Percentiles rank a stretch among this genome's conserved stretches.
phyloP scores from a whole-genome alignment of 345 rosid genomes.

The Orychophragmus violaceus region DNA sequence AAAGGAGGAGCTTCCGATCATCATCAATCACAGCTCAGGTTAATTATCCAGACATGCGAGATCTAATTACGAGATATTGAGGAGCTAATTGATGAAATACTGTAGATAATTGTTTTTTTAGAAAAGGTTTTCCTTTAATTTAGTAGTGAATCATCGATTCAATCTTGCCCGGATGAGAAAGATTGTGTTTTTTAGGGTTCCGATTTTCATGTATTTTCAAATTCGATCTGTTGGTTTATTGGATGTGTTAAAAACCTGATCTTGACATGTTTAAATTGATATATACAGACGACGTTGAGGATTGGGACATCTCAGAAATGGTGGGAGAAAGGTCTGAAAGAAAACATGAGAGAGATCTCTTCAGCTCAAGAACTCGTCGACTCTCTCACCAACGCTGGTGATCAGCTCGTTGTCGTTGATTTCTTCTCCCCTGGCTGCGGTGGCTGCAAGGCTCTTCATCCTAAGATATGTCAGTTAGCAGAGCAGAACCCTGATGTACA shows the following conservation, averaged over 20 bases:
- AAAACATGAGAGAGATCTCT: conserved; percentile 75
- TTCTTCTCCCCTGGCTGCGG: conserved; percentile 99
- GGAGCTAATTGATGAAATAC: background rate
- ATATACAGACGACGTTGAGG: conserved; percentile 38
- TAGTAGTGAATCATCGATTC: background rate
- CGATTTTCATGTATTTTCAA: background rate
- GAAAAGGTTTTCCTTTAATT: background rate
- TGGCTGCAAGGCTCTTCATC: conserved; percentile 95
- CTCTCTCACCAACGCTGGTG: conserved; percentile 61
- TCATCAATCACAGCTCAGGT: conserved; percentile 57
- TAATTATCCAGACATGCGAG: background rate
- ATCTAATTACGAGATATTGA: background rate
- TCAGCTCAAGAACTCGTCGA: conserved; percentile 89
- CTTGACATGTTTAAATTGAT: background rate
- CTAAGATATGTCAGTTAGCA: conserved; percentile 89
- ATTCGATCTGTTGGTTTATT: background rate
- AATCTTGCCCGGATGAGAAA: background rate
- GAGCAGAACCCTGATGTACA: conserved; percentile 68
- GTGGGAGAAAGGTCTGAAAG: conserved; percentile 83
- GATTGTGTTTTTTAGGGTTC: background rate
- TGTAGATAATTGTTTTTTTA: background rate
- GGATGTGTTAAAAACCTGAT: background rate
- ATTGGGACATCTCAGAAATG: conserved; percentile 64
- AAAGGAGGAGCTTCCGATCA: conserved; percentile 12
- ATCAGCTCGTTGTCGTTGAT: conserved; percentile 74